Conservation (phyloP, 192 early-diverging fungal genomes). For the Podila epicladia region DNA sequence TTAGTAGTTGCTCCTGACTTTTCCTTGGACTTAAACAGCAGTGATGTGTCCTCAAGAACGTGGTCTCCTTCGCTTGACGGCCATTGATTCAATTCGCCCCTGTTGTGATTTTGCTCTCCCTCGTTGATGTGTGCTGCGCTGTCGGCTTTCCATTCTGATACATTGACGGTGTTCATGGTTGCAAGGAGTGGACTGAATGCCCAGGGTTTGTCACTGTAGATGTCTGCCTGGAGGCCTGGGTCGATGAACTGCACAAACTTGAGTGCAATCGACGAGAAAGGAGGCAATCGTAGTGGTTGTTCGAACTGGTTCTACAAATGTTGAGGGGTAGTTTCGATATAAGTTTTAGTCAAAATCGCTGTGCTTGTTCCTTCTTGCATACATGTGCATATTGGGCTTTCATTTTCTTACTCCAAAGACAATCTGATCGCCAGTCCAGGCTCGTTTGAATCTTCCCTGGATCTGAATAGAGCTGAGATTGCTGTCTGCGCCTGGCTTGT, state of each 20-base stretch:
- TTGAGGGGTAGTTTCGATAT: not conserved
- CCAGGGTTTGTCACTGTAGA: constrained; percentile 78
- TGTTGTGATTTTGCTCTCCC: constrained; percentile 8
- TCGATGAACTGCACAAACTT: constrained; percentile 82
- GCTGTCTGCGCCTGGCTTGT: constrained; percentile 68
- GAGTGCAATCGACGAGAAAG: constrained; percentile 73
- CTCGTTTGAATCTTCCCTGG: constrained; percentile 75
- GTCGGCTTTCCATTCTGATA: constrained; percentile 48
- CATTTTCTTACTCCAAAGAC: constrained; percentile 69
- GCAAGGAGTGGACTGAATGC: constrained; percentile 75
- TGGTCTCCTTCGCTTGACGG: constrained; percentile 51
- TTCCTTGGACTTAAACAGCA: constrained; percentile 17
- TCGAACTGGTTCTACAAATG: constrained; percentile 70
- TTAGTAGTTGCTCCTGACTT: constrained; percentile 1
- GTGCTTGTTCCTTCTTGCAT: not conserved
- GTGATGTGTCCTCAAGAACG: constrained; percentile 33
- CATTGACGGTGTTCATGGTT: constrained; percentile 78
- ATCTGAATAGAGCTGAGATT: constrained; percentile 79
- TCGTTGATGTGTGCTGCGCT: constrained; percentile 26
- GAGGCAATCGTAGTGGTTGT: constrained; percentile 71
- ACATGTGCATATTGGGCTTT: no score
- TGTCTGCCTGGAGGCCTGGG: constrained; percentile 75
- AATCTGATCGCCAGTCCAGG: constrained; percentile 70
- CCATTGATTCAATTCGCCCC: constrained; percentile 53
- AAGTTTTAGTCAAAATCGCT: not conserved